phyloP scores from a whole-genome alignment of 495 filamentous ascomycete species.

The Chaetomium tenue region DNA sequence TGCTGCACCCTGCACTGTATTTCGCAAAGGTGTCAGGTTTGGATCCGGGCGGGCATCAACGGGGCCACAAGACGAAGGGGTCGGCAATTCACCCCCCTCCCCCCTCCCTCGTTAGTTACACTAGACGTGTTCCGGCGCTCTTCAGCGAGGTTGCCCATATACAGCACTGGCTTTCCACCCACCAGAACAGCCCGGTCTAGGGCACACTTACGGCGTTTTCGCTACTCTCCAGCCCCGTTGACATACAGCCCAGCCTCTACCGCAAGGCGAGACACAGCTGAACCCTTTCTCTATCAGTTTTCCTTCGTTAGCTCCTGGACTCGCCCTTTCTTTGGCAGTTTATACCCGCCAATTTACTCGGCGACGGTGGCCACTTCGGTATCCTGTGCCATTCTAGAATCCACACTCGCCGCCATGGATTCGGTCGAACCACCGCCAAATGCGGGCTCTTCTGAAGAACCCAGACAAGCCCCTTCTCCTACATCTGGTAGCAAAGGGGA shows the following conservation, averaged over 20 bases:
- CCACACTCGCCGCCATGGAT: background rate
- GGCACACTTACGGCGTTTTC: slow-evolving; percentile 14
- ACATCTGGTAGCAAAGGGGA: slow-evolving; percentile 29
- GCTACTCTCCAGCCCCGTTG: background rate
- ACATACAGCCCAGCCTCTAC: background rate
- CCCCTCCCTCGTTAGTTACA: too few species aligned
- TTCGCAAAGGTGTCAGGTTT: background rate
- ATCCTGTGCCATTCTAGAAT: background rate
- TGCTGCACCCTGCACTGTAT: background rate
- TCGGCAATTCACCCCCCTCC: slow-evolving; percentile 11
- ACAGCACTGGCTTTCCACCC: slow-evolving; percentile 1
- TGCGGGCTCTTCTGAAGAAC: slow-evolving; percentile 16
- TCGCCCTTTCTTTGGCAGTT: background rate
- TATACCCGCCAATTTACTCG: background rate
- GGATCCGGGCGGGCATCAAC: slow-evolving; percentile 3
- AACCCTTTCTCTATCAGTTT: background rate
- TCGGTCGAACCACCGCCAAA: slow-evolving; percentile 6
- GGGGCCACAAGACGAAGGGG: slow-evolving; percentile 5
- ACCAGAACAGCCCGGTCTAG: background rate
- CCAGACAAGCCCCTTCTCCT: slow-evolving; percentile 20
- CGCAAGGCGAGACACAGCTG: background rate
- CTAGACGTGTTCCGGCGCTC: slow-evolving; percentile 21
- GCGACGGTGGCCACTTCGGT: background rate
- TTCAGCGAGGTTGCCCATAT: slow-evolving; percentile 15
- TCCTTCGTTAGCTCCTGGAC: background rate